Evolutionary conservation across 331 rosid genomes (phyloP), one percentile per base, ranked within the genome.

Genomic region (Stylosanthes scabra): DNA sequence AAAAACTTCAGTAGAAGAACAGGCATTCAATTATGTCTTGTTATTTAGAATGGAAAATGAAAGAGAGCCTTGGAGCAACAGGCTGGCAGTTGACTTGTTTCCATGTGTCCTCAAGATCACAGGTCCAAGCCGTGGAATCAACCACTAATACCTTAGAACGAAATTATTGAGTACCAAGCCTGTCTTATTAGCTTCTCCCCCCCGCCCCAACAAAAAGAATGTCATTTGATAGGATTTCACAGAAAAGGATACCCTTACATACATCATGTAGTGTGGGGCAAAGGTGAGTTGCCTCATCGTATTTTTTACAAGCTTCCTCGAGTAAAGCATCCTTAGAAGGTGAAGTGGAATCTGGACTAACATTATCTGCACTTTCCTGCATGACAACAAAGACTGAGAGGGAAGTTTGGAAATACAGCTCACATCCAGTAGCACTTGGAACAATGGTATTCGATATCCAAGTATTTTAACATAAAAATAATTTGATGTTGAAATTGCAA

Each of bases 361-460:
- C 99, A 74, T 95, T 95, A 75, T 92, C 99, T 15, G 99, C 99
- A 86, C 98, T 95, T 87, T 95, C 99, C 99, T 95, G 99, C 82
- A 80, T 29, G 34, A 29, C 62, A 76, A 55, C 61, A 50, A 71
- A 75, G 72, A 76, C 66, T 58, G 40, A 68, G 63, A 57, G 64
- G 52, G 27, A 56, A 78, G 20, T 56, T 71, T 28, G 50, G 40
- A 20, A 16, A 65, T 47, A 54, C 57, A 13, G 8, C 39, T 41
- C 55, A 66, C 39, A 60, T 28, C 14, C 47, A 78, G 12, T 7
- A 47, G 62, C 41, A 67, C 12, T 75, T 71, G 62, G 5, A 20
- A 76, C 3, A 45, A 49, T 41, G 25, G 8, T 10, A 56, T 71
- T 68, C 6, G 41, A 67, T 71, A 68, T 63, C 60, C 68, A 41